phyloP scores from a whole-genome alignment of 1,284 basidiomycete species.

The Leccinum angustisporum region DNA sequence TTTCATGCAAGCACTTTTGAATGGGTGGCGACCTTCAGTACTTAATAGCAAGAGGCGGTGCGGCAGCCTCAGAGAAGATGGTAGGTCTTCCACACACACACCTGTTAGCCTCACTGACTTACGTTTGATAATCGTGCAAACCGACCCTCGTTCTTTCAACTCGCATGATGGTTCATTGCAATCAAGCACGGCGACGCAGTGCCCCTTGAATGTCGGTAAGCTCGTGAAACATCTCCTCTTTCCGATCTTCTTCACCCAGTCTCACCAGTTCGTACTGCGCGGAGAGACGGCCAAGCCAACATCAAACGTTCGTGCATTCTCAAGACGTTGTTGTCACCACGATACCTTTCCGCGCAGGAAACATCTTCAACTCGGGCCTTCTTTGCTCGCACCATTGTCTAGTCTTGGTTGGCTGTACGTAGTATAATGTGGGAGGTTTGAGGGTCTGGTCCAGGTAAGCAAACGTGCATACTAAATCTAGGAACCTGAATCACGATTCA shows the following conservation, averaged over 20 bases:
- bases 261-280: no score
- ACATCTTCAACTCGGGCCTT: neutral
- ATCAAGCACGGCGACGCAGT: no score
- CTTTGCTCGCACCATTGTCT: neutral
- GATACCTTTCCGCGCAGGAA: constrained; percentile 12
- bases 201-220: no score
- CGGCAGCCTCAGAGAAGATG: neutral
- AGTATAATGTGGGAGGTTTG: constrained; percentile 78
- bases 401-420: constrained; percentile 74
- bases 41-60: neutral
- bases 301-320: no score
- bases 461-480: constrained; percentile 8
- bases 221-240: no score
- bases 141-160: no score
- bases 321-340: neutral
- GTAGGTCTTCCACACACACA: neutral
- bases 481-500: neutral
- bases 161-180: no score
- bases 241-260: no score
- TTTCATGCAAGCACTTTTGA: constrained; percentile 6
- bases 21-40: neutral
- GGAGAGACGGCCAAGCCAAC: no score
- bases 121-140: neutral
- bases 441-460: constrained; percentile 68
- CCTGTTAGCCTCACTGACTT: neutral